phyloP scores from a whole-genome alignment of 306 rosid species.

The Medicago ruthenica region DNA sequence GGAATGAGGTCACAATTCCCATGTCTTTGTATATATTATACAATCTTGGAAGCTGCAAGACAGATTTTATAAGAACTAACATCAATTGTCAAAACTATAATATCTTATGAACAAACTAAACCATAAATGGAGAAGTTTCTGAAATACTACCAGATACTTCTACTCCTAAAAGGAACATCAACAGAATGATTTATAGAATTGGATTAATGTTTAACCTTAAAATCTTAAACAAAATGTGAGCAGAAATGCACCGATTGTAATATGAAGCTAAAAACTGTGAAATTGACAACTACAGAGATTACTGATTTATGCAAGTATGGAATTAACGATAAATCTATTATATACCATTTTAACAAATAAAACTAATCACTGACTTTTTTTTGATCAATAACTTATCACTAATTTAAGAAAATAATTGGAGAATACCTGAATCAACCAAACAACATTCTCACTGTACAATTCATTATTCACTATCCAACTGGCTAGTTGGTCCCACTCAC shows the following conservation, averaged over 20 bases:
- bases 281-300: slow-evolving; percentile 11
- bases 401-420: not conserved
- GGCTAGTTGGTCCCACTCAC: slow-evolving; percentile 99
- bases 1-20: slow-evolving; percentile 98
- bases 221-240: slow-evolving; percentile 22
- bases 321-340: slow-evolving; percentile 6
- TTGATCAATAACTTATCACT: not conserved
- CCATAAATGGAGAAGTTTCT: slow-evolving; percentile 15
- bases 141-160: slow-evolving; percentile 11
- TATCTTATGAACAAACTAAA: slow-evolving; percentile 20
- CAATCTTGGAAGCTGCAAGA: slow-evolving; percentile 88
- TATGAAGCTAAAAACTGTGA: slow-evolving; percentile 33
- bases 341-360: slow-evolving; percentile 19
- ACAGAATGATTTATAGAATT: slow-evolving; percentile 4
- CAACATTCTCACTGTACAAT: slow-evolving; percentile 89
- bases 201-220: slow-evolving; percentile 17
- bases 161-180: slow-evolving; percentile 27
- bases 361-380: not conserved
- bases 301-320: slow-evolving; percentile 9
- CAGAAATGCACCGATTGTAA: not conserved
- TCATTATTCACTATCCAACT: slow-evolving; percentile 99
- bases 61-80: slow-evolving; percentile 34
- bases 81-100: slow-evolving; percentile 13
- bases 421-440: slow-evolving; percentile 97
- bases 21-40: slow-evolving; percentile 95